Evolutionary conservation across 2,329 filamentous ascomycete species (phyloP).

Genomic region (Orbilia quercus): DNA sequence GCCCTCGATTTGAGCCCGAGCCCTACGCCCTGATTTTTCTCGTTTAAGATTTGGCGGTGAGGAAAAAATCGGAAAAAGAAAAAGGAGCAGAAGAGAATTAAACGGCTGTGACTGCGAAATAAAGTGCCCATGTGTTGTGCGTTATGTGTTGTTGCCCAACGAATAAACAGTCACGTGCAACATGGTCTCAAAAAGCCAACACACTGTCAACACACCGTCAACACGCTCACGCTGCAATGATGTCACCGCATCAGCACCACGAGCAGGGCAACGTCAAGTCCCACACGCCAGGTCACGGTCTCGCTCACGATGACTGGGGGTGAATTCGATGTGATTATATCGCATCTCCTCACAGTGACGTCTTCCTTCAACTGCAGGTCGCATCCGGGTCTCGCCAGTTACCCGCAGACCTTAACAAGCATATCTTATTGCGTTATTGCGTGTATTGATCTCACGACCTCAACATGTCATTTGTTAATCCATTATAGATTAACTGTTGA

Average conservation of each 20-base stretch:
- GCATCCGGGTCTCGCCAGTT: background rate
- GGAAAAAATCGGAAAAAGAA: conserved; percentile 45
- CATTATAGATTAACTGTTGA: too few species aligned
- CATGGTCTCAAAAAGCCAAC: too few species aligned
- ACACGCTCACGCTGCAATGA: background rate
- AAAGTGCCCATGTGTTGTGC: background rate
- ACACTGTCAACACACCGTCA: background rate
- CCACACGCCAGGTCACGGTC: too few species aligned
- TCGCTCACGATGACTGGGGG: too few species aligned
- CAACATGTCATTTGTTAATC: too few species aligned
- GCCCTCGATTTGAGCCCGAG: conserved; percentile 55
- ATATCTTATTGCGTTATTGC: conserved; percentile 1
- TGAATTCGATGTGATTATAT: background rate
- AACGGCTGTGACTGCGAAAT: conserved; percentile 54
- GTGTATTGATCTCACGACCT: background rate
- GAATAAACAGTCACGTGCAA: background rate
- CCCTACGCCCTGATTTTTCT: conserved; percentile 56
- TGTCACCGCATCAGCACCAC: too few species aligned
- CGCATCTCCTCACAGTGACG: conserved; percentile 13
- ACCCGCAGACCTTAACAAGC: conserved; percentile 5
- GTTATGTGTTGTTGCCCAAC: too few species aligned
- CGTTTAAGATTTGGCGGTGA: conserved; percentile 45
- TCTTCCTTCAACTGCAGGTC: background rate
- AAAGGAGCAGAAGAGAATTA: conserved; percentile 29
- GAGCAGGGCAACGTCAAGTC: too few species aligned